Evolutionary conservation across 805 yeast genomes (phyloP), one percentile per base, ranked within the genome.

Genomic region (Wickerhamomyces canadensis): DNA sequence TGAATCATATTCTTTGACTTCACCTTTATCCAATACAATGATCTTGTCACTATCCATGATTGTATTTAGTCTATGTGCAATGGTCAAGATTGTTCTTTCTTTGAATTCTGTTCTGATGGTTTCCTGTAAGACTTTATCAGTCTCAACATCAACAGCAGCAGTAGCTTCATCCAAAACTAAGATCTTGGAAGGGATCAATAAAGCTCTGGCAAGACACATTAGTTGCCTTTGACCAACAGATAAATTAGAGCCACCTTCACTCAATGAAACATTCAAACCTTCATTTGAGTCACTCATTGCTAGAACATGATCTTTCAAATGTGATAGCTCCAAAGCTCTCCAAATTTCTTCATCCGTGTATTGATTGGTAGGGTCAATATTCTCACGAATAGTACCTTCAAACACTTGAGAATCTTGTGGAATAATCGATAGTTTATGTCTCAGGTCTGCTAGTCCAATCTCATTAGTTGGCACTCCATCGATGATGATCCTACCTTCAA

Each of bases 351-450:
- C 82, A 58, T 87, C 96, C 4, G 74, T 62, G 54, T 76, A 77
- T 35, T 63, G 65, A 16, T 70, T 64, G 3, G 83, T 76, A 19
- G 98, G 98, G 59, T 91, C 98, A 48, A 91, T 70, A 58, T 88
- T 88, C 33, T 85, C 83, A 51, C 96, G 71, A 11, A 88, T 65
- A 0, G 93, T 73, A 26, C 96, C 96, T 63, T 85, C 85, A 56
- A 89, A 82, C 8, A 86, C 86, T 58, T 89, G 96, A 0, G 96
- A 84, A 59, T 88, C 97, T 60, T 88, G 96, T 2, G 97, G 97
- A 47, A 88, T 88, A 47, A 88, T 89, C 2, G 93, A 81, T 33
- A 88, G 62, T 43, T 76, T 73, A 27, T 79, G 79, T 54, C 97
- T 75, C 51, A 88, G 67, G 54, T 88, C 96, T 44, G 66, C 69